Base-by-base conservation (phyloP, 2,329 filamentous ascomycete genomes). In the Hymenoscyphus salicellus region DNA sequence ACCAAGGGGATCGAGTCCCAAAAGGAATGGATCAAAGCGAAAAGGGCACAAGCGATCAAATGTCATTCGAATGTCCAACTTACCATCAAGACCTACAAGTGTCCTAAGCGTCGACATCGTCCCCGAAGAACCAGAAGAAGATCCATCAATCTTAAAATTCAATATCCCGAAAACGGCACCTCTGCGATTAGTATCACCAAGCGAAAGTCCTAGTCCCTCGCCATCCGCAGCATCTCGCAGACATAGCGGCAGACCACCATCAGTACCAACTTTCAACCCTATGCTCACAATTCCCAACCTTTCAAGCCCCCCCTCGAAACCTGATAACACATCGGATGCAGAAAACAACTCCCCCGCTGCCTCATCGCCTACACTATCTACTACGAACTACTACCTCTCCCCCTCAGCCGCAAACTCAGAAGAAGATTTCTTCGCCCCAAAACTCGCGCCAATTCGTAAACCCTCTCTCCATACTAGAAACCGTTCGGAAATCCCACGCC, bases 11-110 rank as follows among this genome's bases (percentile, higher is more conserved):
- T 60, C 58, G 17, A 71, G 63, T 43, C 63, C 68, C 7, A 69
- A 63, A 17, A 60, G 58, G 6, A 38, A 46, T 1, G 57, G 55
- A 14, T 49, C 66, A 4, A 55, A 60, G 38, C 63, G 63, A 11
- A 72, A 70, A 52, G 72, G 69, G 0, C 73, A 75, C 30, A 72
- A 71, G 43, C 63, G 70, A 55, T 72, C 70, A 0, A 70, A 71
- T 43, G 65, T 71, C 0, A 55, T 72, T 23, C 69, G 69, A 11
- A 71, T 74, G 55, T 74, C 73, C 23, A 65, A 64, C 28, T 38
- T 73, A 2, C 20, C 70, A n/a, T 62, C 70, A 8, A 64, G 68
- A 20, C 69, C 69, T 26, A 32, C 61, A 33, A 72, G 72, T 36
- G 61, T 55, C 28, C 55, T 61, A 4, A 58, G 52, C 23, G 69